phyloP scores from a whole-genome alignment of 805 yeast species.

The Metschnikowia chrysomelidarum region DNA sequence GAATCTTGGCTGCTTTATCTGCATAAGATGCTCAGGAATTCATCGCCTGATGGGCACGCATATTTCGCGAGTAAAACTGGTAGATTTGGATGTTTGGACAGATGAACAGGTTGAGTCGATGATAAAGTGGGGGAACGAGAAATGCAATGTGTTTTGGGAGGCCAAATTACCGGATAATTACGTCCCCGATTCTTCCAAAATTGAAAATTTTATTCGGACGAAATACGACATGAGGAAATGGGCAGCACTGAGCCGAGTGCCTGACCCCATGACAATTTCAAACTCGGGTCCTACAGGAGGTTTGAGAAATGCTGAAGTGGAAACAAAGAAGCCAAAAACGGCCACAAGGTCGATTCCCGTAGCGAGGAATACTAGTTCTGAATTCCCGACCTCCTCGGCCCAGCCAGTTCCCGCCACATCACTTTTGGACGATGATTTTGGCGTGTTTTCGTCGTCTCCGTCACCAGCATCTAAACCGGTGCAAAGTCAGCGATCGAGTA shows the following conservation, averaged over 20 bases:
- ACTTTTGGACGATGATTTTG: constrained; percentile 42
- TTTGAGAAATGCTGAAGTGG: too few species aligned
- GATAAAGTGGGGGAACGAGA: constrained; percentile 82
- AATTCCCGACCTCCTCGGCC: neutral
- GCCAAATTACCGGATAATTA: constrained; percentile 65
- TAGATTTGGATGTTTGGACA: constrained; percentile 95
- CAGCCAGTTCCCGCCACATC: constrained; percentile 1
- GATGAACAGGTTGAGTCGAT: constrained; percentile 83
- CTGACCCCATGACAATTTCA: constrained; percentile 53
- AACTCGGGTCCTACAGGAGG: constrained; percentile 1
- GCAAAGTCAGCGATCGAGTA: too few species aligned
- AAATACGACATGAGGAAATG: constrained; percentile 91
- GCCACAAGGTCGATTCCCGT: too few species aligned
- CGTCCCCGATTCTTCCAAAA: constrained; percentile 77
- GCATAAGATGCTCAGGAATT: constrained; percentile 94
- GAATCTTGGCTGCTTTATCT: constrained; percentile 89
- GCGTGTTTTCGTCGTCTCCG: constrained; percentile 33
- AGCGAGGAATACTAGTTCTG: too few species aligned
- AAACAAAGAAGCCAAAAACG: neutral
- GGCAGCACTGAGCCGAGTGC: constrained; percentile 56
- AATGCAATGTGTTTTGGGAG: constrained; percentile 86
- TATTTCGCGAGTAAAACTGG: constrained; percentile 87
- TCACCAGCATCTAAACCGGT: constrained; percentile 3
- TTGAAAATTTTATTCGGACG: constrained; percentile 86
- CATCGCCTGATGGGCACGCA: constrained; percentile 96